A percentile compares a stretch with the other conserved stretches of the same genome.
Evolutionary conservation across 2,329 filamentous ascomycete genomes (phyloP).

Genomic region (Fusarium miscanthi): DNA sequence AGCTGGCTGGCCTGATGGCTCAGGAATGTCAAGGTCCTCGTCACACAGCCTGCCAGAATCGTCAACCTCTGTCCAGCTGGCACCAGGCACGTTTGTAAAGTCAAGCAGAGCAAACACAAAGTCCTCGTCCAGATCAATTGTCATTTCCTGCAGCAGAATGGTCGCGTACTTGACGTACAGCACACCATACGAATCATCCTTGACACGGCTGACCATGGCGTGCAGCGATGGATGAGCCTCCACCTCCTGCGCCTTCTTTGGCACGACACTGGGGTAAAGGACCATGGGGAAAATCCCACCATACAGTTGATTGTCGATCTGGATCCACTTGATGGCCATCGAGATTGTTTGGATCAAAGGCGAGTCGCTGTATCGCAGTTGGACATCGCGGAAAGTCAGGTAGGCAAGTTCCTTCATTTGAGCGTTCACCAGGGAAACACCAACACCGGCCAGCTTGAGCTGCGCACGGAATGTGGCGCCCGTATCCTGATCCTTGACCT

Average conservation of each 20-base stretch:
- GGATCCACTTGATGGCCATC: conserved; percentile 96
- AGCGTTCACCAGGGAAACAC: conserved; percentile 91
- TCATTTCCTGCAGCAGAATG: conserved; percentile 95
- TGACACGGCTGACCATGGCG: conserved; percentile 90
- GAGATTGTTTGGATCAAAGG: conserved; percentile 91
- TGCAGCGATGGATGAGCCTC: conserved; percentile 96
- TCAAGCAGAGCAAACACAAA: conserved; percentile 97
- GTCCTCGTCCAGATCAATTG: conserved; percentile 95
- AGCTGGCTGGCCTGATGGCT: conserved; percentile 84
- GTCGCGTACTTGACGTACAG: conserved; percentile 99
- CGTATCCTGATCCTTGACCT: conserved; percentile 92
- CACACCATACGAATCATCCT: conserved; percentile 98
- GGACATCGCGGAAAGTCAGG: conserved; percentile 89
- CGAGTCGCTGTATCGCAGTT: conserved; percentile 93
- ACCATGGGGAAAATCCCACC: conserved; percentile 98
- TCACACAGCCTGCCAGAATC: conserved; percentile 90
- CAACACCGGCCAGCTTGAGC: conserved; percentile 87
- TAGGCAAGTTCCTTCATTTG: conserved; percentile 94
- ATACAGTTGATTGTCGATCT: conserved; percentile 98
- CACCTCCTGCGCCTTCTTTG: conserved; percentile 95
- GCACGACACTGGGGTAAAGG: conserved; percentile 95
- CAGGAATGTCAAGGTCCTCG: conserved; percentile 89
- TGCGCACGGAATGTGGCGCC: conserved; percentile 90
- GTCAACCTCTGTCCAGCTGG: conserved; percentile 75
- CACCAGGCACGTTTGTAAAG: conserved; percentile 92